A percentile compares a stretch with the other conserved stretches of the same genome.
Conservation (phyloP, 805 yeast species). For the Metschnikowia reukaufii region DNA sequence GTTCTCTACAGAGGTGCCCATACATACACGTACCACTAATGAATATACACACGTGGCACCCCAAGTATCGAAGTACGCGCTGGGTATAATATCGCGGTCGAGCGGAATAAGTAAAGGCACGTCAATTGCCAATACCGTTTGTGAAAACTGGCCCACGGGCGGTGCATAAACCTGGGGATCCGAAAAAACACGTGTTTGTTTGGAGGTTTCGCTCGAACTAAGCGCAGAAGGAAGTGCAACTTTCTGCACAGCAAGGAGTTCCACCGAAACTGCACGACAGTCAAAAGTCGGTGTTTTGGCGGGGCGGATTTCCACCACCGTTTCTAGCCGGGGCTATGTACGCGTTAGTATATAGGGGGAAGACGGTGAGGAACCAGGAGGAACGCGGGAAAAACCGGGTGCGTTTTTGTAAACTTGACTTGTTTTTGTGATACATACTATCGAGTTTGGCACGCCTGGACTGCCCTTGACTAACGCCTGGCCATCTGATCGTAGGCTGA, state of each 20-base stretch:
- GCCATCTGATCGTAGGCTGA: constrained; percentile 49
- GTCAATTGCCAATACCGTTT: constrained; percentile 53
- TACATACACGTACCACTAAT: constrained; percentile 39
- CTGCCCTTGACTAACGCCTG: constrained; percentile 60
- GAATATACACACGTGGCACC: constrained; percentile 48
- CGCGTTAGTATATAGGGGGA: constrained; percentile 16
- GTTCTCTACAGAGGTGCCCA: constrained; percentile 31
- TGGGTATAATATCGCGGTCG: constrained; percentile 52
- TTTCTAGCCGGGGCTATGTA: constrained; percentile 54
- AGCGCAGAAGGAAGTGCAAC: constrained; percentile 42
- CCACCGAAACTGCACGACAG: constrained; percentile 48
- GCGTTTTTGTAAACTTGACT: not conserved
- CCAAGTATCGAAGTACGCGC: constrained; percentile 50
- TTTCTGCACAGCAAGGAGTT: constrained; percentile 51
- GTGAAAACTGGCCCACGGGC: constrained; percentile 38
- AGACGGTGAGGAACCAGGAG: too few relatives aligned
- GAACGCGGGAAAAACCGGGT: not conserved
- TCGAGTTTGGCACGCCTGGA: constrained; percentile 64
- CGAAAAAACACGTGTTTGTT: constrained; percentile 35
- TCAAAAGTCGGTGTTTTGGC: constrained; percentile 47
- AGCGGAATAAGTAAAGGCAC: constrained; percentile 59
- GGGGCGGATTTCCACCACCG: constrained; percentile 55
- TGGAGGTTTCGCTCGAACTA: constrained; percentile 35
- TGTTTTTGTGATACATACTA: constrained; percentile 24
- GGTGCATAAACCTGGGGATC: constrained; percentile 39